Percentiles rank a stretch among this genome's conserved stretches.
Evolutionary conservation across 768 basidiomycete species (phyloP).

Genomic region (Mycena filopes): DNA sequence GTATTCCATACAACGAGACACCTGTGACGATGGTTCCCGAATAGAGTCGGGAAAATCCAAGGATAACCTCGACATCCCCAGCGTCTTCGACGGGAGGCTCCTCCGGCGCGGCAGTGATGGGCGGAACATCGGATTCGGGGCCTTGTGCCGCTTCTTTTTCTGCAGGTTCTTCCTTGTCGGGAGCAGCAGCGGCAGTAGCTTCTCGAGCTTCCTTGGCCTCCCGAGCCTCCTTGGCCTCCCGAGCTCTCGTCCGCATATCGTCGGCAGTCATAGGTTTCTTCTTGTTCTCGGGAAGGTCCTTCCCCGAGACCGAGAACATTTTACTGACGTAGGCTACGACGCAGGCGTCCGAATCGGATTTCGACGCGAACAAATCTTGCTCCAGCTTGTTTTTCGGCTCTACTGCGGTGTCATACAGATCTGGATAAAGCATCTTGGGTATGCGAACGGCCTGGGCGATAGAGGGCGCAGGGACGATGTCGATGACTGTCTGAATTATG

Average conservation of each 20-base stretch:
- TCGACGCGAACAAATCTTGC: conserved; percentile 80
- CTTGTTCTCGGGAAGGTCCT: conserved; percentile 89
- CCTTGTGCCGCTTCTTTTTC: conserved; percentile 15
- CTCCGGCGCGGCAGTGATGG: conserved; percentile 23
- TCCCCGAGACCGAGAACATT: conserved; percentile 92
- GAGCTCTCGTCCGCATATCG: conserved; percentile 78
- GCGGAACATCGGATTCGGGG: conserved; percentile 22
- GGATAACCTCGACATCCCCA: conserved; percentile 67
- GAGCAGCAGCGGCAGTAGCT: conserved; percentile 27
- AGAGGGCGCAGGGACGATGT: conserved; percentile 91
- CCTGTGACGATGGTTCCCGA: conserved; percentile 84
- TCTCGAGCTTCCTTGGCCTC: too few relatives aligned
- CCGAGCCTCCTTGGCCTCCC: conserved; percentile 57
- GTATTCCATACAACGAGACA: conserved; percentile 72
- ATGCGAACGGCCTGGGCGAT: conserved; percentile 84
- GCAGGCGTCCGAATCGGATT: conserved; percentile 62
- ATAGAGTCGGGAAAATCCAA: conserved; percentile 95
- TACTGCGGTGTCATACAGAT: conserved; percentile 67
- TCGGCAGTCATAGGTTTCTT: conserved; percentile 81
- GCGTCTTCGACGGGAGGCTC: conserved; percentile 36
- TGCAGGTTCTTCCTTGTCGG: conserved; percentile 32
- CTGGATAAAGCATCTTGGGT: conserved; percentile 92
- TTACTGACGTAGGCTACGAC: conserved; percentile 94
- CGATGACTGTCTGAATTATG: conserved; percentile 91
- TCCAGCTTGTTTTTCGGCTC: conserved; percentile 86